Evolutionary conservation across 1,284 basidiomycete genomes (phyloP).

Genomic region (Hemileia vastatrix): DNA sequence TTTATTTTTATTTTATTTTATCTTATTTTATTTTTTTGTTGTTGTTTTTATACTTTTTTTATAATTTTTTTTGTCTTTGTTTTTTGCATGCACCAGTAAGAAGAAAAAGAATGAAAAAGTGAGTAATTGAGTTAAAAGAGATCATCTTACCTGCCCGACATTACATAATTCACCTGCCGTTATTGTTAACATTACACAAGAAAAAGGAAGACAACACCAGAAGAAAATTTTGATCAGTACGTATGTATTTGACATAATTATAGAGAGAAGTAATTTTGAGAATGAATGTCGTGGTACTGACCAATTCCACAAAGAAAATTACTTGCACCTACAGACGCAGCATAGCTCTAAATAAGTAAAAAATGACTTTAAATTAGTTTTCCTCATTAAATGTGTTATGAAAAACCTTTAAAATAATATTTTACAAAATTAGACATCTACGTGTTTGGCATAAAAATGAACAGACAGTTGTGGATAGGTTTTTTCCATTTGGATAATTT

Average conservation of each 20-base stretch:
- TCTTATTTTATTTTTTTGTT: too few relatives aligned
- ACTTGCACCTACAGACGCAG: constrained; percentile 6
- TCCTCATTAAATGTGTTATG: background rate
- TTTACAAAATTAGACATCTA: background rate
- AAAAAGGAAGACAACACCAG: too few relatives aligned
- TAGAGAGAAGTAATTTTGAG: background rate
- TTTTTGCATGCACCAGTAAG: too few relatives aligned
- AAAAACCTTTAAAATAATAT: background rate
- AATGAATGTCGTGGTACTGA: background rate
- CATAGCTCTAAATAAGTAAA: background rate
- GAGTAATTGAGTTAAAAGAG: too few relatives aligned
- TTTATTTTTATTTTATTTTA: too few relatives aligned
- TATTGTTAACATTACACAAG: too few relatives aligned
- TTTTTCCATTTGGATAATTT: constrained; percentile 8
- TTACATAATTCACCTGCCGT: constrained; percentile 8
- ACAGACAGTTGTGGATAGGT: background rate
- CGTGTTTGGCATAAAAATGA: background rate
- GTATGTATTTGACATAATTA: background rate
- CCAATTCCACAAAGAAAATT: constrained; percentile 21
- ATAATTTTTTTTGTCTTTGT: too few relatives aligned
- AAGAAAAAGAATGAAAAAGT: too few relatives aligned
- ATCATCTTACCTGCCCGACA: constrained; percentile 14
- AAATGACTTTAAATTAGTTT: background rate
- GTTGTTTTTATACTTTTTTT: too few relatives aligned
- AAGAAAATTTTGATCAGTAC: background rate